Conservation (phyloP, 176 grass and related monocot genomes). For the Aegilops umbellulata region DNA sequence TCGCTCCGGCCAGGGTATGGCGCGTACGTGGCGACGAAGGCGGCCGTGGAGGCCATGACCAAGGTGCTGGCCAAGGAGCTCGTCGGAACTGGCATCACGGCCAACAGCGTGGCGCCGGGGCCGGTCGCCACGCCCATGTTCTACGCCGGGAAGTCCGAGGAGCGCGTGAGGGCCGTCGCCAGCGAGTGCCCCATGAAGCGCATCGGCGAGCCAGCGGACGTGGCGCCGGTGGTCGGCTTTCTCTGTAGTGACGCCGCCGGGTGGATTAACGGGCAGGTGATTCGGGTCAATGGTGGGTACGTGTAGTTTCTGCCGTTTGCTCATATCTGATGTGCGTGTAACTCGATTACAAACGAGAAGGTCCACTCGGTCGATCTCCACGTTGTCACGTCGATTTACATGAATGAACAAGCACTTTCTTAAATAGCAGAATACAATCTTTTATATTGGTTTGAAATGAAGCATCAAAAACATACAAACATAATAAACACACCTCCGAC, state of each 20-base stretch:
- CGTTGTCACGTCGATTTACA: too few species aligned
- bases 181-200: constrained; percentile 41
- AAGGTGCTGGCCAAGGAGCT: constrained; percentile 63
- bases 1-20: constrained; percentile 46
- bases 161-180: constrained; percentile 16
- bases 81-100: constrained; percentile 51
- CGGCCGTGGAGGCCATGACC: constrained; percentile 59
- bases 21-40: constrained; percentile 56
- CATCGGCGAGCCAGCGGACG: constrained; percentile 47
- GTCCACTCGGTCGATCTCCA: too few species aligned
- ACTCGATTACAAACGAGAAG: too few species aligned
- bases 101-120: constrained; percentile 65
- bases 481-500: too few species aligned
- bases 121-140: constrained; percentile 44
- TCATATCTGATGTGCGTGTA: too few species aligned
- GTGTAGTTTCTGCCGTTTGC: background rate
- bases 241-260: constrained; percentile 35
- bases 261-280: constrained; percentile 66
- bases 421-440: too few species aligned
- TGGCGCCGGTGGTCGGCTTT: constrained; percentile 64
- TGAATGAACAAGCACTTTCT: too few species aligned
- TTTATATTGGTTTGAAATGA: too few species aligned
- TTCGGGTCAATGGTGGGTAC: constrained; percentile 62
- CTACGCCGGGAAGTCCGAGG: constrained; percentile 60
- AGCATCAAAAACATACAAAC: too few species aligned